Base-by-base conservation (phyloP, 2,329 filamentous ascomycete genomes). In the Colletotrichum tabaci region DNA sequence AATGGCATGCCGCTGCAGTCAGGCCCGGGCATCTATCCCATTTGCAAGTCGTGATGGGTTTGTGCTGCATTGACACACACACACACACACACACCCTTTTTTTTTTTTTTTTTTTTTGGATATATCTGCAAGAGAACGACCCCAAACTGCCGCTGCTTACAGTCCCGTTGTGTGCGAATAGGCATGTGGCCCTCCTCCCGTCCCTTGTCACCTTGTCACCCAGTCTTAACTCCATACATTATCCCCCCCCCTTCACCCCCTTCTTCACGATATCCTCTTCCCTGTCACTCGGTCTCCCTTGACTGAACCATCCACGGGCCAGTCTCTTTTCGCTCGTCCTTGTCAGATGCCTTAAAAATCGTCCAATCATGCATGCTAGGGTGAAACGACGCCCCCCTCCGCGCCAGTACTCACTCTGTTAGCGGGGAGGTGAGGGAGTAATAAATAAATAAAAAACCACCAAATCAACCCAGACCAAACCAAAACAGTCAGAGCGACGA, bases 141-240 rank as follows among this genome's bases (percentile, higher is more conserved):
- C 57, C 57, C 42, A 16, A 26, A 61, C 42, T 35, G 4, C 61
- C 61, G 30, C n/a, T 47, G 23, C 30, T 63, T 44, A 40, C 40
- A 26, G 26, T 30, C 23, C 58, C 46, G 23, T 61, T 12, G 12
- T 18, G 5, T 30, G n/a, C 58, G 42, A 38, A 16, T 26, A 30
- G 16, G n/a, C 26, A 49, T 4, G 26, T 21, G 4, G 15, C 26
- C 40, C n/a, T 7, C 46, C 15, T 13, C 21, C 30, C 30, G 4
- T 26, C 26, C 26, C 26, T 26, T 26, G 26, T 50, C 47, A 12
- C 26, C 26, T 26, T 26, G 26, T 50, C 47, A 12, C 35, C 35
- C 44, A n/a, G 30, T 35, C 30, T 35, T 9, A 2, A 9, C 30
- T 35, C 30, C 30, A 35, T 23, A 15, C 30, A 35, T 7, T n/a